Conservation (phyloP, 2,329 filamentous ascomycete species). For the Fusarium nematophilum region DNA sequence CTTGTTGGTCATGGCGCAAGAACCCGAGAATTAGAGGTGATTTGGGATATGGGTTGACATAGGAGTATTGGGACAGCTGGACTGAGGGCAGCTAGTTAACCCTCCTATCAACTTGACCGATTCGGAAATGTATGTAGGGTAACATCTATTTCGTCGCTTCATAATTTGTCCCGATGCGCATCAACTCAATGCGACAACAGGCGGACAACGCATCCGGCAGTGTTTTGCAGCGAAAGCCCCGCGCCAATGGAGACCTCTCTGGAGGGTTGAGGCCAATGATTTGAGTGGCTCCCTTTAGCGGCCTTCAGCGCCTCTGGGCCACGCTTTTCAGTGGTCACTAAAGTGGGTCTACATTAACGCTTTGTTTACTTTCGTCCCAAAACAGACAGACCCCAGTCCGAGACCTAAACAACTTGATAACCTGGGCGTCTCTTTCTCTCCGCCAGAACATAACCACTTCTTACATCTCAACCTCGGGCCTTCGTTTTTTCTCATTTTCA, state of each 20-base stretch:
- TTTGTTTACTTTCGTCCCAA: conserved; percentile 53
- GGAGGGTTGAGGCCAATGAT: not conserved
- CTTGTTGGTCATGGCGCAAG: too few relatives aligned
- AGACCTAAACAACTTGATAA: conserved; percentile 38
- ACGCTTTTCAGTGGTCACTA: conserved; percentile 15
- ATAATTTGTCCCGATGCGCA: too few relatives aligned
- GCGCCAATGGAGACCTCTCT: not conserved
- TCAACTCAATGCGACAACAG: conserved; percentile 1
- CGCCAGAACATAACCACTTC: conserved; percentile 20
- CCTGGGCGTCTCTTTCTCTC: conserved; percentile 30
- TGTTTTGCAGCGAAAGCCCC: conserved; percentile 1
- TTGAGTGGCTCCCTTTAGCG: conserved; percentile 13
- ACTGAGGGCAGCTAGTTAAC: too few relatives aligned
- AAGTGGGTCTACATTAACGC: conserved; percentile 24
- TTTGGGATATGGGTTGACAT: too few relatives aligned
- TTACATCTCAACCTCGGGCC: conserved; percentile 22
- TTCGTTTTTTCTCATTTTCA: conserved; percentile 18
- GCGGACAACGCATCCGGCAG: not conserved
- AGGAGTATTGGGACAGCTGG: too few relatives aligned
- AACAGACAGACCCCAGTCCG: conserved; percentile 41
- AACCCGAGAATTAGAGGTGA: too few relatives aligned
- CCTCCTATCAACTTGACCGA: too few relatives aligned
- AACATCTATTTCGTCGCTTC: not conserved
- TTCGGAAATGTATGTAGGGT: too few relatives aligned
- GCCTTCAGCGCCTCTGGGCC: conserved; percentile 1